Base-by-base conservation (phyloP, 2,329 filamentous ascomycete species). In the Aspergillus persii region DNA sequence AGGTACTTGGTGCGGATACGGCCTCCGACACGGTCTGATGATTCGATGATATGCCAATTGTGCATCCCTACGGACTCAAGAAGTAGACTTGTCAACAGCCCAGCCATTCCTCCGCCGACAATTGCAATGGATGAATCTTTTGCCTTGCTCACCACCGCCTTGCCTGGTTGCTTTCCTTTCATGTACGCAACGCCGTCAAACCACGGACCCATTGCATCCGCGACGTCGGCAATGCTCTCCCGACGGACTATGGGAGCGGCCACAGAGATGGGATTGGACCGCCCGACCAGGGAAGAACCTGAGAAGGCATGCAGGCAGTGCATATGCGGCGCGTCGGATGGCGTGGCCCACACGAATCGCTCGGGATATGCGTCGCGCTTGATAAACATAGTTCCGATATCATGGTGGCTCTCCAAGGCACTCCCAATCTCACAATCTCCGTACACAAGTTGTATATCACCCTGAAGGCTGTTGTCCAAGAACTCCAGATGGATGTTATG, bases 401-500 rank as follows among this genome's bases (percentile, higher is more conserved):
- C 72, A 60, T 82, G 79, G 60, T 83, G 79, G 29, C 68, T 69
- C n/a, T 79, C 65, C 4, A 67, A 59, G 8, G 68, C 59, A 8
- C 67, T 59, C 23, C 62, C 50, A 61, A 79, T 75, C 49, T 75
- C 67, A 61, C 80, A 83, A 48, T 74, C 66, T 1, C 80, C 81
- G 62, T 82, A 80, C 6, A 81, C 74, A 27, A 82, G 63, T 2
- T 72, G 71, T 8, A 82, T 58, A 15, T 79, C 69, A 6, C 80
- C 80, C 57, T 80, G 77, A 31, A 80, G 76, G 23, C 71, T 69
- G 18, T 73, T 68, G 44, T 72, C 71, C 15, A 64, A 27, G 60
- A 79, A 82, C 4, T 69, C 73, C 23, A 84, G 69, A 48, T 82
- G 76, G 31, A 83, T 71, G 63, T 84, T 84, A 64, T 83, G 80